Evolutionary conservation across 805 yeast species (phyloP).

Genomic region (Pichia nanzhaoensis): DNA sequence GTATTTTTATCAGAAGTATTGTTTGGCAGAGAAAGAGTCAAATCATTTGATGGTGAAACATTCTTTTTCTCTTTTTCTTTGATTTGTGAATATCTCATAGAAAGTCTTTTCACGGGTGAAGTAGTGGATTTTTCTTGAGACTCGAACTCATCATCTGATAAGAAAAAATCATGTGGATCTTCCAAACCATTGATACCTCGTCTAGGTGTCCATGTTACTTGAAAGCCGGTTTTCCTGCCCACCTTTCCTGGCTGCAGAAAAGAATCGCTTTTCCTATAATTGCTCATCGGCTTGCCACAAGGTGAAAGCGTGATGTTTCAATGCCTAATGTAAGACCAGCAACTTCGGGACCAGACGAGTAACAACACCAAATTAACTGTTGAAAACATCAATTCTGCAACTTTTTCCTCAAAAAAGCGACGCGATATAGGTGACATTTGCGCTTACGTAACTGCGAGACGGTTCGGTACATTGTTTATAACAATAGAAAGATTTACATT

Average conservation of each 20-base stretch:
- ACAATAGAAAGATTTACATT: no score
- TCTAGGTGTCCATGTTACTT: constrained; percentile 30
- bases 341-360: no score
- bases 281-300: neutral
- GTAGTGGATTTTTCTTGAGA: constrained; percentile 13
- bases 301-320: no score
- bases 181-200: constrained; percentile 61
- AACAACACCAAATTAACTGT: no score
- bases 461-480: no score
- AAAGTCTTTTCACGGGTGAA: constrained; percentile 11
- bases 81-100: constrained; percentile 6
- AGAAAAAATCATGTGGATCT: constrained; percentile 60
- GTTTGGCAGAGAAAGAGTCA: neutral
- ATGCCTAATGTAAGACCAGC: no score
- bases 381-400: no score
- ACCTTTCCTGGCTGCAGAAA: constrained; percentile 44
- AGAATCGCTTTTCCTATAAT: constrained; percentile 31
- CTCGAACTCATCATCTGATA: constrained; percentile 40
- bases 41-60: neutral
- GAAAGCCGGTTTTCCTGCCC: constrained; percentile 62
- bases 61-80: neutral
- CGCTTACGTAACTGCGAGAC: no score
- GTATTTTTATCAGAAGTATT: neutral
- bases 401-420: no score
- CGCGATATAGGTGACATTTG: no score